phyloP scores from a whole-genome alignment of 2,329 filamentous ascomycete species.

The Scytalidium lignicola region DNA sequence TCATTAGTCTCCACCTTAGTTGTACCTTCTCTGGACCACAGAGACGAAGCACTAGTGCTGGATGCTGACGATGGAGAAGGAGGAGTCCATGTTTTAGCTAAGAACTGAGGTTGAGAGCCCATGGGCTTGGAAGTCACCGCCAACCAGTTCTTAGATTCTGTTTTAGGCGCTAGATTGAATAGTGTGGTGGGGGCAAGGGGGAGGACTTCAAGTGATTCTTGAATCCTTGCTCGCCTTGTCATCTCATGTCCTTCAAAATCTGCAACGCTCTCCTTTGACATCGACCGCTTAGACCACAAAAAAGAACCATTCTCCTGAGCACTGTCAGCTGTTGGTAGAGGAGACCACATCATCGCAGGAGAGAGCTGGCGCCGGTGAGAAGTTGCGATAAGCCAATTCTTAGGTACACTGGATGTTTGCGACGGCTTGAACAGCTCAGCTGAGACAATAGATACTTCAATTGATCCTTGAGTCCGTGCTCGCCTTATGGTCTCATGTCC shows the following conservation, averaged over 20 bases:
- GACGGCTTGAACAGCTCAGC: not conserved
- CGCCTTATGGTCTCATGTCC: not conserved
- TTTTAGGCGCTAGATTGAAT: not conserved
- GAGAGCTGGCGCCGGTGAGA: not conserved
- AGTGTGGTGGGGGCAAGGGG: not conserved
- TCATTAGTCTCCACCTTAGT: not conserved
- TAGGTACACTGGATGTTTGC: not conserved
- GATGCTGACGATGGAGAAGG: not conserved
- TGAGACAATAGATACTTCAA: not conserved
- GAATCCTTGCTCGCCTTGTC: not conserved
- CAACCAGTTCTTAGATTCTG: conserved; percentile 1
- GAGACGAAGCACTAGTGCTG: not conserved
- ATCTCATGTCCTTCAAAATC: not conserved
- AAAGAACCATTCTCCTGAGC: not conserved
- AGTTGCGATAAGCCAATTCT: not conserved
- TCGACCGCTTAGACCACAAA: not conserved
- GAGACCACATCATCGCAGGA: conserved; percentile 11
- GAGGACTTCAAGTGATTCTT: not conserved
- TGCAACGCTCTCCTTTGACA: not conserved
- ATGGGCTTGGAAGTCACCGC: not conserved
- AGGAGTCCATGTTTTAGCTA: conserved; percentile 1
- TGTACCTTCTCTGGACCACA: not conserved
- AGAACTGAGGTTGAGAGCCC: not conserved
- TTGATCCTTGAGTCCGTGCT: not conserved
- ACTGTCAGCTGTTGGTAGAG: not conserved